These are phyloP conservation scores for Oldenlandia corymbosa DNA, from an alignment of 257 asterid genomes.

Conservation along the genomic window DNA sequence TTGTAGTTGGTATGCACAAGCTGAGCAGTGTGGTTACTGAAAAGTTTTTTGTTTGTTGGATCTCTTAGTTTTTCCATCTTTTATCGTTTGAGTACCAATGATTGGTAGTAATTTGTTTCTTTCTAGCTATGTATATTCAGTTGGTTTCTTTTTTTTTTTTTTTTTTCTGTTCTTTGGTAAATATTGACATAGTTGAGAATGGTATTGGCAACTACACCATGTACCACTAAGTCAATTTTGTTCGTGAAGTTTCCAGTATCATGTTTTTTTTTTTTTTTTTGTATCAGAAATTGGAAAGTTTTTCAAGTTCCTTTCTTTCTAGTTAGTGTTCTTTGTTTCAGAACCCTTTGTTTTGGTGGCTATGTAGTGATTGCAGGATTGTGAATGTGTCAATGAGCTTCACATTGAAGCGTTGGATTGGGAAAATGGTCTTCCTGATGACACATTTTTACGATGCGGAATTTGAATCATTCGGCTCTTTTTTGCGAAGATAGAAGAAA, in stretches of 20 bases:
- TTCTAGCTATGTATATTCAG: constrained; percentile 15
- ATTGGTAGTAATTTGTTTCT: constrained; percentile 8
- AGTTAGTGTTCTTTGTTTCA: too few relatives aligned
- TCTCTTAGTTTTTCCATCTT: background rate
- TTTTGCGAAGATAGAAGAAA: too few relatives aligned
- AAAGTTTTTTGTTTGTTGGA: constrained; percentile 5
- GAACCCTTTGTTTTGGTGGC: too few relatives aligned
- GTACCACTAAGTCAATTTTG: constrained; percentile 6
- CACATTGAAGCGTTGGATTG: too few relatives aligned
- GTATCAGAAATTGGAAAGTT: too few relatives aligned
- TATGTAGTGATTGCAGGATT: too few relatives aligned
- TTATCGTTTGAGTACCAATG: background rate
- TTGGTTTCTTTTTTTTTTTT: background rate
- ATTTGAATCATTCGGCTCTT: too few relatives aligned
- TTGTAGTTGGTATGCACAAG: constrained; percentile 10
- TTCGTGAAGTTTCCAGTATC: background rate
- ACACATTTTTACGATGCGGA: too few relatives aligned
- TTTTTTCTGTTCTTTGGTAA: too few relatives aligned
- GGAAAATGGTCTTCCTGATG: too few relatives aligned
- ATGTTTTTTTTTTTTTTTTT: constrained; percentile 1
- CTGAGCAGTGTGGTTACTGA: constrained; percentile 8
- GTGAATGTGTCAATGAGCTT: too few relatives aligned
- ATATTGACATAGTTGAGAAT: constrained; percentile 10
- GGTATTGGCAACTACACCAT: background rate
- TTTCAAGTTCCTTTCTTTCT: too few relatives aligned